Evolutionary conservation across 495 filamentous ascomycete genomes (phyloP).

Genomic region (Penicillium waksmanii): DNA sequence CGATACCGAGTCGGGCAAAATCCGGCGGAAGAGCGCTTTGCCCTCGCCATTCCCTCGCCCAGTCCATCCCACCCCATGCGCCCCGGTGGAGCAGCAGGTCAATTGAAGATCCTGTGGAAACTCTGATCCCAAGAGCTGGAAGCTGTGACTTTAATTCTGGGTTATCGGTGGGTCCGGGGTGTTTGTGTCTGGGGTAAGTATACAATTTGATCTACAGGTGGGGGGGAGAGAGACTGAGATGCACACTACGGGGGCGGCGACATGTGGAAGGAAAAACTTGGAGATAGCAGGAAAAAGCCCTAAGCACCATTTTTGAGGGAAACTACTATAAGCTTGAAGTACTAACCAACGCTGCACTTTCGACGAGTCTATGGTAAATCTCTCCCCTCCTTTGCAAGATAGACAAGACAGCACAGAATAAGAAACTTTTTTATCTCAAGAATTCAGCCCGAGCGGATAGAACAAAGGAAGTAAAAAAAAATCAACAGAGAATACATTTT

Average conservation of each 20-base stretch:
- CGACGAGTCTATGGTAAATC: not conserved
- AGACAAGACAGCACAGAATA: constrained; percentile 1
- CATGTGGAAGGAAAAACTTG: not conserved
- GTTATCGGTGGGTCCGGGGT: constrained; percentile 1
- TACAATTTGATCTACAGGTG: not conserved
- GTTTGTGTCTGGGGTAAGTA: constrained; percentile 21
- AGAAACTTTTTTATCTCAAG: constrained; percentile 5
- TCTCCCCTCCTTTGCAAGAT: constrained; percentile 6
- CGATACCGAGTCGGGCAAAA: constrained; percentile 10
- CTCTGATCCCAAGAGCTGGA: constrained; percentile 6
- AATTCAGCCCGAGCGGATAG: not conserved
- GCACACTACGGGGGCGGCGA: not conserved
- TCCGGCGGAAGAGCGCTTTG: constrained; percentile 29
- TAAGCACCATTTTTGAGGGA: not conserved
- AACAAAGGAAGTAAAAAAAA: constrained; percentile 5
- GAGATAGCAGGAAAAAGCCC: not conserved
- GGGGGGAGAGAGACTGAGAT: not conserved
- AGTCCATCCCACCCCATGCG: constrained; percentile 3
- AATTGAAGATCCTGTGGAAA: constrained; percentile 20
- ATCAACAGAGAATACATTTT: not conserved
- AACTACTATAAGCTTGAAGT: not conserved
- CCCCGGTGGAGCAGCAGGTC: constrained; percentile 14
- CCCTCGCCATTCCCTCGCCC: constrained; percentile 6
- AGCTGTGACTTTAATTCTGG: constrained; percentile 4
- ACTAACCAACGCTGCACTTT: constrained; percentile 15